Evolutionary conservation across 257 asterid genomes (phyloP), one percentile per base, ranked within the genome.

Genomic region (Pogostemon cablin): DNA sequence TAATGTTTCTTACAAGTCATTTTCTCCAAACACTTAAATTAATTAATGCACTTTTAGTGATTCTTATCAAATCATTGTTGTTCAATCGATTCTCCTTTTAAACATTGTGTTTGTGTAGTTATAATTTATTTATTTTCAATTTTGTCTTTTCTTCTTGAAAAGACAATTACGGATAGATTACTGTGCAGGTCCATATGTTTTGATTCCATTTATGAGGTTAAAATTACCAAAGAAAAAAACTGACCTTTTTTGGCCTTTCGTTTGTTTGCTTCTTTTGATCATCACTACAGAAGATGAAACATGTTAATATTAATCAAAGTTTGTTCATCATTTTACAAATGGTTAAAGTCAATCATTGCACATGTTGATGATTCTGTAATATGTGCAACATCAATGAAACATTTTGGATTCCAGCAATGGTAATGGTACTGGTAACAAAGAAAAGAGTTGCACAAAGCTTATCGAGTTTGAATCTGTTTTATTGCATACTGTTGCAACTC

Each of bases 161-260:
- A 57, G 62, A 20, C 62, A 50, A n/a, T 50, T 25, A 50, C 56
- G 56, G 56, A 50, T 3, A 9, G 8, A 37, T 20, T 15, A n/a
- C 58, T 50, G 34, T 20, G 48, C 5, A 49, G 73, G 78, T 60
- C 69, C 73, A 40, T 64, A 10, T 47, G 35, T 73, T 32, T 73
- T 9, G 1, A 48, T 25, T 52, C 62, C 61, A 44, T 44, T 73
- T 54, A n/a, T 34, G 25, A 38, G 65, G 74, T 63, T 47, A 62
- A 53, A 54, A 12, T 39, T 37, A 41, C 10, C 63, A 20, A 32
- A 11, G 66, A 2, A 52, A 50, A 52, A 6, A 0, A 67, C 1
- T 20, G 25, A 12, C 59, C 11, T 35, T 41, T 49, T 20, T 20
- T 20, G 0, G 25, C 61, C 46, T n/a, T 68, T 0, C 15, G 4